Evolutionary conservation across 2,329 filamentous ascomycete species (phyloP).

Genomic region (Colletotrichum sansevieriae): DNA sequence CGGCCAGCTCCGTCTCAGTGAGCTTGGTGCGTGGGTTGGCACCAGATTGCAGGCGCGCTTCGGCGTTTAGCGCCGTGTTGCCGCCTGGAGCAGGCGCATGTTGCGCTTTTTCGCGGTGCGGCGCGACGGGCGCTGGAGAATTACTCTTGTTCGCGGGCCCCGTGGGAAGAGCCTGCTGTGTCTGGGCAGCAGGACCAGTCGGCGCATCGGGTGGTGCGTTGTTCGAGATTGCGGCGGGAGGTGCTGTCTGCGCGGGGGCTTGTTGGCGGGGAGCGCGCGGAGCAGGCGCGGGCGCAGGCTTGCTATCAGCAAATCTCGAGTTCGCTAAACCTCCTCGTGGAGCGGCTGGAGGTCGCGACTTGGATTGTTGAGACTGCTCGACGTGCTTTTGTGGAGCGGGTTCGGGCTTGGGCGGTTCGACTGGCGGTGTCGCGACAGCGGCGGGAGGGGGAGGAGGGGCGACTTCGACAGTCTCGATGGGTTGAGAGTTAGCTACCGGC

Average conservation of each 20-base stretch:
- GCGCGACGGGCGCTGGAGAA: conserved; percentile 38
- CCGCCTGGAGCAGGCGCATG: conserved; percentile 38
- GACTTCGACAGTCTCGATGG: conserved; percentile 16
- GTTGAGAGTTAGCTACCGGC: conserved; percentile 49
- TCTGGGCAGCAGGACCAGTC: conserved; percentile 24
- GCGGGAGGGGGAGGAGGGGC: conserved; percentile 27
- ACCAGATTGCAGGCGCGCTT: conserved; percentile 64
- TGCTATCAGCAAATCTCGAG: conserved; percentile 33
- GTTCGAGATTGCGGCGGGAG: conserved; percentile 1
- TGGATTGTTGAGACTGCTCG: conserved; percentile 11
- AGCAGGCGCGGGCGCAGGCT: conserved; percentile 34
- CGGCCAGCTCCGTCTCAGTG: conserved; percentile 69
- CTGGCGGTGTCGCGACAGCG: conserved; percentile 27
- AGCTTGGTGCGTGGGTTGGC: conserved; percentile 72
- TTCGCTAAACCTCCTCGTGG: conserved; percentile 35
- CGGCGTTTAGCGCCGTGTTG: conserved; percentile 52
- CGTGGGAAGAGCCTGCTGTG: neutral
- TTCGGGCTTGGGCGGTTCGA: conserved; percentile 22
- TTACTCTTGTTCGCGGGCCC: conserved; percentile 13
- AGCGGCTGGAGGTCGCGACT: conserved; percentile 15
- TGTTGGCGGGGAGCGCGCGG: conserved; percentile 34
- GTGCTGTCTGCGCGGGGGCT: conserved; percentile 13
- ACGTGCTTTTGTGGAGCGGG: conserved; percentile 6
- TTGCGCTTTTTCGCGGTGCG: conserved; percentile 44
- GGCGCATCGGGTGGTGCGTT: conserved; percentile 21